Evolutionary conservation across 352 stramenopile species (phyloP), one percentile per base, ranked within the genome.

Genomic region (Pythium brassicae): DNA sequence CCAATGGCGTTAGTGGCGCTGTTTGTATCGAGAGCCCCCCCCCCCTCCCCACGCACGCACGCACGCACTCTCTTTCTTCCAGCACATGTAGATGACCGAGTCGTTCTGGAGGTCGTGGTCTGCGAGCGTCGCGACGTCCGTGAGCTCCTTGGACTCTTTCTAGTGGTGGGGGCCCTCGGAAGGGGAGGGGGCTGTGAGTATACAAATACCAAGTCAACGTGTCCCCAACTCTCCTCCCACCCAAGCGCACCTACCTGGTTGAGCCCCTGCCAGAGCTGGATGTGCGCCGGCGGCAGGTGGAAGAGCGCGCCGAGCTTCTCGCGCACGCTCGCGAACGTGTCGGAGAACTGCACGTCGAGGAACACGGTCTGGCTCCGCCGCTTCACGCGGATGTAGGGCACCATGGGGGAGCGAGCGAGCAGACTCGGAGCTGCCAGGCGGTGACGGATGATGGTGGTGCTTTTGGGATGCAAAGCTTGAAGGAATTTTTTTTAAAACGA

Each of bases 331-430:
- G 83, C 66, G 63, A 96, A 95, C 37, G 79, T 86, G 50, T 96
- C 86, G 20, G 62, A 59, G 39, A 84, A 71, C 62, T 92, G 72
- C 53, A 88, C 82, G 63, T 94, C 78, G 63, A 96, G 61, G 62
- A 96, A 96, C 35, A 96, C 77, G 20, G 86, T 95, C 71, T 91
- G 83, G 61, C 78, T 88, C 42, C 77, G 66, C 55, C 87, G 74
- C 80, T 96, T 96, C n/a, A 96, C 73, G 72, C 87, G 83, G 56
- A 96, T 71, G 58, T 96, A 96, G 71, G 83, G 76, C 27, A 65
- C 65, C 72, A 82, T 80, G 20, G 20, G 1, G 37, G 23, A 47
- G 45, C 25, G 26, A 45, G 39, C 17, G 39, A 22, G 11, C 4
- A 14, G 34, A 12, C 5, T 40, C 19, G 10, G 10, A 14, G 34